A percentile compares a stretch with the other conserved stretches of the same genome.
These are phyloP conservation scores for Rhododendron williamsianum DNA, from an alignment of 148 eudicot genomes.

Conservation along the genomic window DNA sequence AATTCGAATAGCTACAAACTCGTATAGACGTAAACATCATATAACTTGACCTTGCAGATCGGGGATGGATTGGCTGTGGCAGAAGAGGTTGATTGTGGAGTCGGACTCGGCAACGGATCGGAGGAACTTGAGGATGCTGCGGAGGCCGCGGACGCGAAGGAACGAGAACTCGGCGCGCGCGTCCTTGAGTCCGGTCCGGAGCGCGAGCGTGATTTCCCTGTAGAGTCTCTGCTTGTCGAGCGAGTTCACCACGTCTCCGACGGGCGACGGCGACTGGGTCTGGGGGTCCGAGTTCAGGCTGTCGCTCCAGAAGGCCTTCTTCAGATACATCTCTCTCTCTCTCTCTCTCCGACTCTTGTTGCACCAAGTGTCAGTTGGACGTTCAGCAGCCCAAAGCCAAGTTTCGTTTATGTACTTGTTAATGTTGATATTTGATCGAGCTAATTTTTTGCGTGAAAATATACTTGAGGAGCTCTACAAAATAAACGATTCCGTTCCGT, in stretches of 20 bases:
- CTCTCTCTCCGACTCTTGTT: not conserved
- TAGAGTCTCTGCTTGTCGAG: constrained; percentile 46
- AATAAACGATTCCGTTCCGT: too few species aligned
- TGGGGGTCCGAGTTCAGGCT: constrained; percentile 25
- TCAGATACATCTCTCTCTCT: constrained; percentile 43
- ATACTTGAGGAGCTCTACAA: too few species aligned
- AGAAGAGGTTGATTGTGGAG: constrained; percentile 53
- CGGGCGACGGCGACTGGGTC: constrained; percentile 28
- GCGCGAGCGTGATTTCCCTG: constrained; percentile 74
- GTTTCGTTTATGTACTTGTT: too few species aligned
- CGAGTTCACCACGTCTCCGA: constrained; percentile 50
- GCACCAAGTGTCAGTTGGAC: not conserved
- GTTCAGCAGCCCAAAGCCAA: not conserved
- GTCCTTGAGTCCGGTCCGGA: constrained; percentile 78
- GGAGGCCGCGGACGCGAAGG: constrained; percentile 75
- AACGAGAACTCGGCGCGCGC: constrained; percentile 85
- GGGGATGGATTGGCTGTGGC: constrained; percentile 52
- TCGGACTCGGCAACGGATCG: constrained; percentile 65
- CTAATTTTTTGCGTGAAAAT: too few species aligned
- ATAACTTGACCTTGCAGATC: constrained; percentile 57
- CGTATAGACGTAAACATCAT: not conserved
- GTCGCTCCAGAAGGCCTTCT: constrained; percentile 40
- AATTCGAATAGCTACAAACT: not conserved
- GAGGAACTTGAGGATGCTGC: constrained; percentile 80
- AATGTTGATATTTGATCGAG: too few species aligned